phyloP scores from a whole-genome alignment of 805 yeast species.

The Saccharomycopsis sp. region DNA sequence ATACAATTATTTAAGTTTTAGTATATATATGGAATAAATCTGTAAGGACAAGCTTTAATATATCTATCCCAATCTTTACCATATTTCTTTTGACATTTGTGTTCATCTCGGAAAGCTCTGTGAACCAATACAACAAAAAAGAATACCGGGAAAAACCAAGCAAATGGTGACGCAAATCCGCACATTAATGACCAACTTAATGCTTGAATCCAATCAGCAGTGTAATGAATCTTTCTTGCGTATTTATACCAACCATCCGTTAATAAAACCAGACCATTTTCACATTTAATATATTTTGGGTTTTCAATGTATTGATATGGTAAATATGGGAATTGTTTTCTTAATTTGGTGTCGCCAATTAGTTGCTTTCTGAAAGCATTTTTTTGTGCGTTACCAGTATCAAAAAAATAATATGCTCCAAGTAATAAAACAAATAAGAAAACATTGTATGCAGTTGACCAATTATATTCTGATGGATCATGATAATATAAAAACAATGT shows the following conservation, averaged over 20 bases:
- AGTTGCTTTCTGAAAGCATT: conserved; percentile 79
- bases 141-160: conserved; percentile 94
- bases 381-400: conserved; percentile 92
- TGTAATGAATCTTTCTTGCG: conserved; percentile 92
- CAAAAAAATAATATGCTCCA: conserved; percentile 84
- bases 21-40: conserved; percentile 77
- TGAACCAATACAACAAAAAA: conserved; percentile 83
- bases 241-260: conserved; percentile 93
- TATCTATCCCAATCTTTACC: conserved; percentile 93
- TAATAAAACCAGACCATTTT: conserved; percentile 75
- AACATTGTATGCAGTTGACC: conserved; percentile 57
- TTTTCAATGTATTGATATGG: conserved; percentile 77
- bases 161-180: conserved; percentile 82
- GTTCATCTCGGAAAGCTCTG: conserved; percentile 81
- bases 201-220: conserved; percentile 87
- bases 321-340: conserved; percentile 90
- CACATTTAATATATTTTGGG: conserved; percentile 80
- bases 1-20: conserved; percentile 6
- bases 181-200: conserved; percentile 88
- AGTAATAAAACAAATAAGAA: conserved; percentile 50
- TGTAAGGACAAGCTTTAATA: conserved; percentile 79
- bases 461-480: conserved; percentile 73
- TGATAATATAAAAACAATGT: conserved; percentile 78
- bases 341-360: conserved; percentile 68
- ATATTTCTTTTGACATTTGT: conserved; percentile 79